A percentile compares a stretch with the other conserved stretches of the same genome.
phyloP scores from a whole-genome alignment of 495 filamentous ascomycete genomes.

The Trypethelium eluteriae region DNA sequence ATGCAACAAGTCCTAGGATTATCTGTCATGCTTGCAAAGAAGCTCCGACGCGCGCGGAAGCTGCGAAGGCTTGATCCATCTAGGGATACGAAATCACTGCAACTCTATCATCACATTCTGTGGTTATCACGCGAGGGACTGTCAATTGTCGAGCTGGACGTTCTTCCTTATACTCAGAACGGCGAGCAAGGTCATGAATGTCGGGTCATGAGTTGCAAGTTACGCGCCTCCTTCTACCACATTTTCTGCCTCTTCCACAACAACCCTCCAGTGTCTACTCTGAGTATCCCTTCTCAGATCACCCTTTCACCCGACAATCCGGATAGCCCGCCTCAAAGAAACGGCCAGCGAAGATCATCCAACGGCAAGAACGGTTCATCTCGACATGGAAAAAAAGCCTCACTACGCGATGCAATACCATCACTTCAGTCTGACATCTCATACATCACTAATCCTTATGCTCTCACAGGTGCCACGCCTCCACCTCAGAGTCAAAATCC shows the following conservation, averaged over 20 bases:
- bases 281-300: conserved; percentile 34
- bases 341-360: conserved; percentile 12
- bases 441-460: conserved; percentile 39
- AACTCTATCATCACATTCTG: conserved; percentile 85
- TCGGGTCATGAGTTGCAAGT: conserved; percentile 81
- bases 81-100: conserved; percentile 68
- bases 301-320: conserved; percentile 8
- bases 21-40: conserved; percentile 77
- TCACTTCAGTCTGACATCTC: conserved; percentile 39
- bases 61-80: conserved; percentile 75
- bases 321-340: conserved; percentile 17
- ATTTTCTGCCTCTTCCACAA: conserved; percentile 97
- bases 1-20: conserved; percentile 88
- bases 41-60: conserved; percentile 74
- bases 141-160: conserved; percentile 73
- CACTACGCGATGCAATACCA: conserved; percentile 36
- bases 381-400: conserved; percentile 27
- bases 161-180: conserved; percentile 67
- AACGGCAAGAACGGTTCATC: conserved; percentile 22
- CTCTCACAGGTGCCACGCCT: conserved; percentile 30
- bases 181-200: conserved; percentile 35
- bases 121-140: conserved; percentile 93
- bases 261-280: conserved; percentile 49
- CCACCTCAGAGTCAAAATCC: conserved; percentile 39
- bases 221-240: conserved; percentile 90